Evolutionary conservation across 2,329 filamentous ascomycete species (phyloP), one percentile per base, ranked within the genome.

Genomic region (Pyricularia sp.): DNA sequence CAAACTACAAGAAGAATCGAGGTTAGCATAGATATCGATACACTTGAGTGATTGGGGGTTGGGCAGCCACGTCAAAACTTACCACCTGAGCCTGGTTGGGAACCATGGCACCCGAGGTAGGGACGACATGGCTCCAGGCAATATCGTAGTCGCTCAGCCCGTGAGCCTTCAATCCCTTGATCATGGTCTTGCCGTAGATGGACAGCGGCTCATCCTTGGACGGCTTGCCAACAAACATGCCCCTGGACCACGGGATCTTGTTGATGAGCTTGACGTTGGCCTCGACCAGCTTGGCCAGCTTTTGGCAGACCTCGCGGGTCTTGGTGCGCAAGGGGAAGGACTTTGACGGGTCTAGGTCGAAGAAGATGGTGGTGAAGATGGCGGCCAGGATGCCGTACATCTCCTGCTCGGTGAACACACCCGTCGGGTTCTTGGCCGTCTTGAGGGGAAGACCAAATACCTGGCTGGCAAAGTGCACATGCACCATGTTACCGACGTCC

Each of bases 11-110:
- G 10, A 31, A 9, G 10, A 4, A 1, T 30, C 5, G n/a, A n/a
- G 30, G 30, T 31, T 9, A 31, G 30, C 10, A 31, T 9, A 31
- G 30, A 31, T 31, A 31, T 9, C 6, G 30, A n/a, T n/a, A n/a
- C n/a, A n/a, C 10, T 31, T 31, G 6, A 31, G 30, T 31, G 30
- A 9, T 31, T 31, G 6, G 5, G 30, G 30, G 30, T 31, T 31
- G 10, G 30, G 30, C 10, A 33, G 31, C 11, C 17, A 14, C 2
- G 31, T 9, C 11, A 55, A 2, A 66, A 80, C 83, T 78, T 78
- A 88, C 85, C 73, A 90, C 82, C 74, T 91, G 86, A 1, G 86
- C 88, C 76, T 93, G 90, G 73, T 88, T 91, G 0, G 91, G 88
- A 9, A 92, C 88, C 77, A 90, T 85, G 1, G 88, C 86, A 4